Evolutionary conservation across 139 green algal species (phyloP).

Genomic region (Yamagishiella unicocca): DNA sequence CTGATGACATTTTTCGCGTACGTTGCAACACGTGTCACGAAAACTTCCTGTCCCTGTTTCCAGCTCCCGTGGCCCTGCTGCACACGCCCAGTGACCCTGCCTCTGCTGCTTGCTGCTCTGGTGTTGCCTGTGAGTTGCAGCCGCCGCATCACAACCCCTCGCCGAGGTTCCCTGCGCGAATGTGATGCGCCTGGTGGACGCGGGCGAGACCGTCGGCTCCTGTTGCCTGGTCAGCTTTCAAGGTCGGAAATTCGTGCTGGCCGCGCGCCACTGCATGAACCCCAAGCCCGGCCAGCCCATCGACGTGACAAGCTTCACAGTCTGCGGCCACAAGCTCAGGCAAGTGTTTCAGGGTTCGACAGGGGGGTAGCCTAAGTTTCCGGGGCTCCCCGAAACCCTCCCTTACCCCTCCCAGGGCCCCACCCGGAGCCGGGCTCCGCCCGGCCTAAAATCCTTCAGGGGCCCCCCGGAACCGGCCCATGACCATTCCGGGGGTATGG

Average conservation of each 20-base stretch:
- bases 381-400: not conserved
- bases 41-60: not conserved
- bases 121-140: not conserved
- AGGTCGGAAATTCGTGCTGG: not conserved
- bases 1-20: not conserved
- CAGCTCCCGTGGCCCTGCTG: conserved; percentile 6
- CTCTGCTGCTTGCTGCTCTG: not conserved
- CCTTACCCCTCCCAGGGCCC: not conserved
- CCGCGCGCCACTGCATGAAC: conserved; percentile 15
- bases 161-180: not conserved
- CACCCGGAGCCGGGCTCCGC: too few species aligned
- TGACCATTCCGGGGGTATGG: not conserved
- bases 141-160: not conserved
- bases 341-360: conserved; percentile 1
- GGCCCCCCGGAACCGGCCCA: not conserved
- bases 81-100: not conserved
- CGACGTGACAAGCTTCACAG: conserved; percentile 11
- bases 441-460: not conserved
- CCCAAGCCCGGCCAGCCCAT: conserved; percentile 17
- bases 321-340: conserved; percentile 19
- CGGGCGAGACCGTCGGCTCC: not conserved
- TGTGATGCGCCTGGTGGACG: conserved; percentile 20
- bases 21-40: not conserved
- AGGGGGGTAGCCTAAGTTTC: not conserved
- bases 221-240: conserved; percentile 8